Base-by-base conservation (phyloP, 495 filamentous ascomycete genomes). In the Cairneyella variabilis region DNA sequence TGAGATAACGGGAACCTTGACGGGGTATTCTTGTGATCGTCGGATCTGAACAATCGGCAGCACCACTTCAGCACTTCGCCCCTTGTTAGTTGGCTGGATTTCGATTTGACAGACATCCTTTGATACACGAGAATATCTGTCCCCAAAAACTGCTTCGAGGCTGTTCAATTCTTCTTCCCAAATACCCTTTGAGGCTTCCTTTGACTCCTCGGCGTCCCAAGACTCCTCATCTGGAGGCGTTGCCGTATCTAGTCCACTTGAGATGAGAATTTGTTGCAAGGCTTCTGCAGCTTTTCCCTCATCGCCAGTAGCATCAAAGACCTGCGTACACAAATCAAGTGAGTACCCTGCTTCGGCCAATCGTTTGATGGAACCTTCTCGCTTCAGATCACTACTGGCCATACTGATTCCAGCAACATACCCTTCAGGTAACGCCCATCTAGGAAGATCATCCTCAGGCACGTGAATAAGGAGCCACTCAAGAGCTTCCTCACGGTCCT, bases 381-480 rank as follows among this genome's bases (percentile, higher is more conserved):
- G 80, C 58, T 82, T 83, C 40, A 96, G 64, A 69, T 97, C 86
- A 7, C 80, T 83, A 36, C 84, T 83, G 1, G 83, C 90, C 53
- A 97, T 83, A 40, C 83, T 88, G 43, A 97, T 82, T 14, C 93
- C 93, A 9, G 90, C 91, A 1, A 83, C 80, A 62, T 98, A 98
- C 37, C 80, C 83, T 68, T 93, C 92, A 3, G 95, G 95, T 21
- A 98, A 72, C 65, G 88, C 86, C 89, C 91, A 96, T 16, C 76
- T 66, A 0, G 93, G 93, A 2, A 97, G 70, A 66, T 98, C 93
- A 66, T 97, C 95, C 67, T 98, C 93, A 2, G 93, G 95, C 17
- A 98, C 88, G 68, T 98, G 91, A 26, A 97, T 87, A 18, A 98
- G 75, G 17, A 98, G 80, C 93, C 93, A 98, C 60, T 83, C 80